Conservation (phyloP, 352 stramenopile genomes). For the Globisporangium cystogenes region DNA sequence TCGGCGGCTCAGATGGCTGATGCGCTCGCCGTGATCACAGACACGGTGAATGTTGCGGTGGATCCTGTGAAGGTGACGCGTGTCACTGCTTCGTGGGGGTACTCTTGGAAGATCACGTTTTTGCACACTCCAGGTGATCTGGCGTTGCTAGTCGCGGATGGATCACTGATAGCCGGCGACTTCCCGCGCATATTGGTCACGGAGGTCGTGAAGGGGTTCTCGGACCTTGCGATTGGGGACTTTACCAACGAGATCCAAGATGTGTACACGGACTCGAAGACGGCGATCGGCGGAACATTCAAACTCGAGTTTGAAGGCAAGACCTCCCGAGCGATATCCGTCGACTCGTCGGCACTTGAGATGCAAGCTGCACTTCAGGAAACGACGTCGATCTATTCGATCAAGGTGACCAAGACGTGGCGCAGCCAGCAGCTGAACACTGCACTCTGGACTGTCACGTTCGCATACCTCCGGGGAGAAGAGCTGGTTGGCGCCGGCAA, state of each 20-base stretch:
- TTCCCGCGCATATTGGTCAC: slow-evolving; percentile 78
- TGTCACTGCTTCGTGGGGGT: slow-evolving; percentile 70
- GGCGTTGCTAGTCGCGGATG: slow-evolving; percentile 79
- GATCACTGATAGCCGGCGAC: slow-evolving; percentile 79
- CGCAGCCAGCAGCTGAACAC: slow-evolving; percentile 41
- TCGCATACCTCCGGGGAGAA: slow-evolving; percentile 90
- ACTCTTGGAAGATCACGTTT: slow-evolving; percentile 92
- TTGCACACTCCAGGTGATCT: slow-evolving; percentile 84
- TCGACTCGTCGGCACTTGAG: slow-evolving; percentile 71
- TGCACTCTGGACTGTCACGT: slow-evolving; percentile 91
- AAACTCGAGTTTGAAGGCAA: slow-evolving; percentile 89
- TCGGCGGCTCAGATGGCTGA: slow-evolving; percentile 56
- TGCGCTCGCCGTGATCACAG: slow-evolving; percentile 75
- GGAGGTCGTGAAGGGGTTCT: slow-evolving; percentile 72
- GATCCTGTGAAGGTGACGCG: slow-evolving; percentile 77
- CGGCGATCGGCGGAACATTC: slow-evolving; percentile 75
- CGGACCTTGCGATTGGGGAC: slow-evolving; percentile 87
- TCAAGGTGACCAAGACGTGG: slow-evolving; percentile 58
- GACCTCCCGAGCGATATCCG: slow-evolving; percentile 59
- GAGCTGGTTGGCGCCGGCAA: slow-evolving; percentile 90
- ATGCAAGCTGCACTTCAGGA: slow-evolving; percentile 78
- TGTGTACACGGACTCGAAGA: slow-evolving; percentile 62
- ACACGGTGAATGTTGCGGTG: slow-evolving; percentile 60
- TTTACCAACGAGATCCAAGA: slow-evolving; percentile 95
- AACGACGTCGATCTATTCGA: slow-evolving; percentile 83